Conservation (phyloP, 139 green algal species). For the Axilococcus clingmanii region DNA sequence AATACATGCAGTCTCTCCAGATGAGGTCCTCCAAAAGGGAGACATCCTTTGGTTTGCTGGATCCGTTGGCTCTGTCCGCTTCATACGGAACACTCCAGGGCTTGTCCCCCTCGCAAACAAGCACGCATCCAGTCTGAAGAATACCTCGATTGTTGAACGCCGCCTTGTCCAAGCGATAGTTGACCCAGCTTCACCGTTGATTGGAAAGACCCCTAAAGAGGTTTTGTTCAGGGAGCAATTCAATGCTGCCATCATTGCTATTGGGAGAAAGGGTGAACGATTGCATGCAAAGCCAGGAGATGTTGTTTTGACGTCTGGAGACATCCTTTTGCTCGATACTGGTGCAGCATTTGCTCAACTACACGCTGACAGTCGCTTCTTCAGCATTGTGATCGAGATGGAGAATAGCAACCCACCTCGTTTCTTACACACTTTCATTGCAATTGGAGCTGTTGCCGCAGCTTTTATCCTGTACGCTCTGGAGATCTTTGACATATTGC, state of each 20-base stretch:
- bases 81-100: conserved; percentile 47
- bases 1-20: conserved; percentile 32
- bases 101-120: conserved; percentile 30
- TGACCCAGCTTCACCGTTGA: conserved; percentile 24
- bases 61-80: conserved; percentile 29
- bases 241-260: conserved; percentile 65
- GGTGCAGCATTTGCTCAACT: conserved; percentile 32
- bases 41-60: conserved; percentile 72
- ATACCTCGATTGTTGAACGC: conserved; percentile 10
- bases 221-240: conserved; percentile 56
- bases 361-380: conserved; percentile 35
- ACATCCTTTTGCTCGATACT: conserved; percentile 52
- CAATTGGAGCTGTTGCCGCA: conserved; percentile 32
- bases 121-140: conserved; percentile 27
- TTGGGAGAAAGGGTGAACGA: conserved; percentile 47
- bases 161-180: conserved; percentile 53
- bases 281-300: conserved; percentile 35
- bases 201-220: conserved; percentile 42
- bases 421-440: conserved; percentile 32
- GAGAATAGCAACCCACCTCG: conserved; percentile 35
- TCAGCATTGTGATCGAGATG: conserved; percentile 46
- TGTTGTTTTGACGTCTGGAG: conserved; percentile 34
- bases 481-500: conserved; percentile 21
- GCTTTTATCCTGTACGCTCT: conserved; percentile 24
- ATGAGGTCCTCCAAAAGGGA: conserved; percentile 38